A percentile compares a stretch with the other conserved stretches of the same genome.
phyloP scores from a whole-genome alignment of 2,329 filamentous ascomycete species.

The Thielaviopsis cerberus region DNA sequence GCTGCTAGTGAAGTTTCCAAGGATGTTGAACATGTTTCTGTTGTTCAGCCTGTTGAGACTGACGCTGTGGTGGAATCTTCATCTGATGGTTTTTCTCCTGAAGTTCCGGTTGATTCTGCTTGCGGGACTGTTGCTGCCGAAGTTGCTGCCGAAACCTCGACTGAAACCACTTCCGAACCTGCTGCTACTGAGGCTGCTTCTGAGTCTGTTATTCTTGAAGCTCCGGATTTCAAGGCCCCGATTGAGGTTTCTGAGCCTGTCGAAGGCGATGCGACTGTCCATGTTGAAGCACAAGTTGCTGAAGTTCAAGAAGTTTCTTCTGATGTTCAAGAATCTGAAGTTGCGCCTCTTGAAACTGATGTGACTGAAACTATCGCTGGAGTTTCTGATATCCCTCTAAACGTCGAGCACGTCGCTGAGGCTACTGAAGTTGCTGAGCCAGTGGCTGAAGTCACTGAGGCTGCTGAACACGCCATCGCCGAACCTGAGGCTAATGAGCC shows the following conservation, averaged over 20 bases:
- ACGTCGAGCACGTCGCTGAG: not conserved
- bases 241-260: conserved; percentile 4
- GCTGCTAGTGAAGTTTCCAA: too few species aligned
- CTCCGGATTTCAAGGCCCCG: not conserved
- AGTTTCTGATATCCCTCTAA: conserved; percentile 2
- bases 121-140: not conserved
- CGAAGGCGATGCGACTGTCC: conserved; percentile 1
- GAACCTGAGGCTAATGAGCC: not conserved
- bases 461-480: not conserved
- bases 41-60: too few species aligned
- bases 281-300: conserved; percentile 1
- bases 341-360: not conserved
- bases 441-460: conserved; percentile 12
- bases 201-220: not conserved
- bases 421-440: conserved; percentile 12
- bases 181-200: conserved; percentile 1
- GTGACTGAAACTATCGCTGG: conserved; percentile 2
- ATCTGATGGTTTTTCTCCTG: not conserved
- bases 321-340: conserved; percentile 1
- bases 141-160: too few species aligned
- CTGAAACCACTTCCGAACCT: too few species aligned
- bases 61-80: not conserved
- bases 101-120: not conserved
- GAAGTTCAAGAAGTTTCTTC: conserved; percentile 2
- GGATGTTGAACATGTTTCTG: too few species aligned